Conservation (phyloP, 78 protist species). For the Chrysochromulina parva region DNA sequence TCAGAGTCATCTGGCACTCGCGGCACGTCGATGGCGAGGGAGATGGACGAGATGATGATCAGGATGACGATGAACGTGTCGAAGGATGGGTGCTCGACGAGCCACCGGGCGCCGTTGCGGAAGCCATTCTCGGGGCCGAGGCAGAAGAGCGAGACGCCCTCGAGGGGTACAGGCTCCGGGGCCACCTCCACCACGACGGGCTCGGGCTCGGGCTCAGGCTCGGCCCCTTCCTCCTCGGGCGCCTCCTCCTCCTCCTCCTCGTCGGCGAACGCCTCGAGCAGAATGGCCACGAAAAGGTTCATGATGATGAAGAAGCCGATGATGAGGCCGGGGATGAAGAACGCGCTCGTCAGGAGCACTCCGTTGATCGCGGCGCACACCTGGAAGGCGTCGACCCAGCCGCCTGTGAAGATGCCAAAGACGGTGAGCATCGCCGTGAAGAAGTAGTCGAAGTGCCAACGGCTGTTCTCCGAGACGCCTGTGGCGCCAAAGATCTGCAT, state of each 20-base stretch:
- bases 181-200: no score
- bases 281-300: not conserved
- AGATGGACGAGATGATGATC: not conserved
- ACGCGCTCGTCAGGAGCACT: not conserved
- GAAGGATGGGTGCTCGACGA: not conserved
- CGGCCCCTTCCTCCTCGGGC: no score
- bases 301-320: not conserved
- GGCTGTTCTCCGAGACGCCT: not conserved
- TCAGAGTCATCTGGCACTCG: not conserved
- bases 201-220: no score
- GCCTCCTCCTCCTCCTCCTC: not conserved
- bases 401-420: constrained; percentile 22
- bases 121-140: no score
- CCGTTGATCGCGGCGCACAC: not conserved
- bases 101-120: not conserved
- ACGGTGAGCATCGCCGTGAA: not conserved
- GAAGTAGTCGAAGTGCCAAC: constrained; percentile 12
- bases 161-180: no score
- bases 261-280: not conserved
- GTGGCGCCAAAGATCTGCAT: not conserved
- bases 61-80: not conserved
- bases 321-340: not conserved
- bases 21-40: not conserved
- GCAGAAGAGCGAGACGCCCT: no score
- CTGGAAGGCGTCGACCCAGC: not conserved